Conservation (phyloP, 179 eudicot species). For the Patellifolia procumbens region DNA sequence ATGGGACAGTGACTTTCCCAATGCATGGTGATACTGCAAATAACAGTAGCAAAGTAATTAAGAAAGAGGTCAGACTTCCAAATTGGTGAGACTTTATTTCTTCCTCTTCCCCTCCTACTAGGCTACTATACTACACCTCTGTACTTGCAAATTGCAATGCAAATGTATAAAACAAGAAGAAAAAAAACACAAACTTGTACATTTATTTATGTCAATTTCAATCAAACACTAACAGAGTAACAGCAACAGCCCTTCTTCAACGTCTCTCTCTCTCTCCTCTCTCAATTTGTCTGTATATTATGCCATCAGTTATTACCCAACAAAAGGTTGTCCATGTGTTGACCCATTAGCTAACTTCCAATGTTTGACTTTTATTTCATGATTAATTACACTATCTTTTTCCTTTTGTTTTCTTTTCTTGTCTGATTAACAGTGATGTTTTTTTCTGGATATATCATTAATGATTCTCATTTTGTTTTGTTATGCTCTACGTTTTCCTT, state of each 20-base stretch:
- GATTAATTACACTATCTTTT: not conserved
- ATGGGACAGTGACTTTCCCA: slow-evolving; percentile 5
- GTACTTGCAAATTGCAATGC: not conserved
- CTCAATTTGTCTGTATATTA: not conserved
- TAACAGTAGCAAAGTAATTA: not conserved
- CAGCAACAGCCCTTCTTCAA: not conserved
- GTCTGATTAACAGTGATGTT: not conserved
- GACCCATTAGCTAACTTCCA: slow-evolving; percentile 20
- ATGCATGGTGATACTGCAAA: not conserved
- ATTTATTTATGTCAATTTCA: slow-evolving; percentile 2
- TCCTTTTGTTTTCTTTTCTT: not conserved
- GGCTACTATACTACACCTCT: not conserved
- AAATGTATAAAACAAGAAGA: not conserved
- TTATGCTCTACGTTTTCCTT: not conserved
- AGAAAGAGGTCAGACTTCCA: not conserved
- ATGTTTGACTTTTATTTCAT: slow-evolving; percentile 21
- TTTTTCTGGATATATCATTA: not conserved
- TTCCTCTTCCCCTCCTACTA: not conserved
- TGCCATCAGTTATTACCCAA: slow-evolving; percentile 6
- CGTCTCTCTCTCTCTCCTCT: not conserved
- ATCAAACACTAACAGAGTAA: not conserved
- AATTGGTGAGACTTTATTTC: too few species aligned
- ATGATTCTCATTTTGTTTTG: not conserved
- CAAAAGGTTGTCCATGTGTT: slow-evolving; percentile 18
- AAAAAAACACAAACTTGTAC: not conserved